Base-by-base conservation (phyloP, 2,329 filamentous ascomycete species). In the Lecanicillium sp. region DNA sequence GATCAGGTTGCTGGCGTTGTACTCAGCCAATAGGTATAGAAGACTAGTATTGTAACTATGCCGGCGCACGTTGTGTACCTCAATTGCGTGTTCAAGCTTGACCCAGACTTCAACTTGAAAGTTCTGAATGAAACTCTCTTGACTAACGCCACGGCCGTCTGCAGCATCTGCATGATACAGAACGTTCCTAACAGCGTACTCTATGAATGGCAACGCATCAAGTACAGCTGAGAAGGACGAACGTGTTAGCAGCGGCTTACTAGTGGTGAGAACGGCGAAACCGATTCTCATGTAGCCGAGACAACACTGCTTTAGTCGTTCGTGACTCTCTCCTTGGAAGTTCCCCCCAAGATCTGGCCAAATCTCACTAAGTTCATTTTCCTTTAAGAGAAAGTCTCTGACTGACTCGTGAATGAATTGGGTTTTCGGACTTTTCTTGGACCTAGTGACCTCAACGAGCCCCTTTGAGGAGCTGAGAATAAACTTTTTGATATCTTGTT, bases 391-490 rank as follows among this genome's bases (percentile, higher is more conserved):
- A 20, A 68, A 73, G 6, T 72, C 68, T 4, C 60, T 49, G 0
- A 74, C 68, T 0, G 70, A 69, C 44, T 73, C 67, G 28, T 75
- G 71, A 7, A 74, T 72, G 45, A 35, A 71, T 39, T 71, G 68
- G 2, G 70, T 58, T 3, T 9, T 13, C 4, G 19, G 22, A 5
- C 13, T 29, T 6, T 29, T 25, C 10, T 5, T 11, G 3, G 49
- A 45, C 20, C 49, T 56, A 0, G 57, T 64, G 2, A 57, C 40
- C 40, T 71, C 65, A 0, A 59, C 61, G 12, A 72, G 57, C 0
- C 70, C 69, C 44, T 71, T 72, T 0, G 69, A 73, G 0, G 52
- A 60, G 33, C 45, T 54, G 0, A 62, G 37, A 1, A 72, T 51
- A 20, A 55, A 68, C 4, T 36, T 49, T 1, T 52, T 28, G 37